phyloP scores from a whole-genome alignment of 768 basidiomycete genomes.

The Phlebiopsis flavidoalba region DNA sequence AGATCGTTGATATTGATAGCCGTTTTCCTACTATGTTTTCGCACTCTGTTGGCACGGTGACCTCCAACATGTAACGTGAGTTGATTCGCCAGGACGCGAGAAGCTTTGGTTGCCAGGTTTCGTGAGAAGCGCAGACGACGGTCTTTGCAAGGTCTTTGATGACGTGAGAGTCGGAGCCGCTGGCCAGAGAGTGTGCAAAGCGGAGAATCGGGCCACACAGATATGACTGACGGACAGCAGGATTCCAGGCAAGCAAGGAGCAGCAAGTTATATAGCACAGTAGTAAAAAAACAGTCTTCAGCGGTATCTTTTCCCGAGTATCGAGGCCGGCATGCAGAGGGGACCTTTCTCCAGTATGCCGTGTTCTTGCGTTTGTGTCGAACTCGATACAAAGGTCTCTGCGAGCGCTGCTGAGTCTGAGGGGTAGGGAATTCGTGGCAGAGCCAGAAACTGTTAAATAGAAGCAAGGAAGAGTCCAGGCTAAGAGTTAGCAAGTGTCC shows the following conservation, averaged over 20 bases:
- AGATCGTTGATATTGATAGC: neutral
- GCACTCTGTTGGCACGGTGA: neutral
- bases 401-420: conserved; percentile 58
- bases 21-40: neutral
- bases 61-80: no score
- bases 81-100: no score
- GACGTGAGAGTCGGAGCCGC: no score
- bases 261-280: neutral
- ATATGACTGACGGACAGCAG: no score
- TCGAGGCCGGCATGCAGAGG: conserved; percentile 38
- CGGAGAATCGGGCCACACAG: no score
- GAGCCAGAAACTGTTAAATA: conserved; percentile 57
- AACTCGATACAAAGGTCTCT: conserved; percentile 80
- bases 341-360: conserved; percentile 54
- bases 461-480: neutral
- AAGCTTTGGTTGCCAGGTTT: no score
- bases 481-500: neutral
- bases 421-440: conserved; percentile 66
- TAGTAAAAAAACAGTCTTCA: neutral
- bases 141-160: no score
- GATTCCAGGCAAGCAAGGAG: neutral
- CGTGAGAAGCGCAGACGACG: no score
- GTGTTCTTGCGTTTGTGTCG: conserved; percentile 76
- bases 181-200: no score
- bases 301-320: conserved; percentile 20